Evolutionary conservation across 2,329 filamentous ascomycete species (phyloP).

Genomic region (Cytospora leucostoma): DNA sequence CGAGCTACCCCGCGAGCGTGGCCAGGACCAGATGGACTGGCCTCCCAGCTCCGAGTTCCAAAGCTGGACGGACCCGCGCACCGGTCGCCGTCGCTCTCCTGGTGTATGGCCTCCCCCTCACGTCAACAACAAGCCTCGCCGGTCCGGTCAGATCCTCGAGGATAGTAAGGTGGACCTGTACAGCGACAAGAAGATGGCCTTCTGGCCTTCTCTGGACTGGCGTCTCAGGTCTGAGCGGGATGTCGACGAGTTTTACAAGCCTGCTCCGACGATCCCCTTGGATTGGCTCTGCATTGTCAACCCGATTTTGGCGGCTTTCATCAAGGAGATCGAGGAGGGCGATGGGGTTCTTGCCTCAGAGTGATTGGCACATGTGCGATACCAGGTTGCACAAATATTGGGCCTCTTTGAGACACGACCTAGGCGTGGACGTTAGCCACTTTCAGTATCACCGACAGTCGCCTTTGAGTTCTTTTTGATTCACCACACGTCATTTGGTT

Average conservation of each 20-base stretch:
- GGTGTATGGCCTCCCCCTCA: slow-evolving; percentile 10
- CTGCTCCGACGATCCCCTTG: background rate
- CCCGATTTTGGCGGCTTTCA: background rate
- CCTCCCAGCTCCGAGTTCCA: slow-evolving; percentile 6
- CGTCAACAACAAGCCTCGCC: slow-evolving; percentile 9
- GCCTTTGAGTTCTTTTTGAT: no score
- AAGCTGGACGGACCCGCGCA: slow-evolving; percentile 6
- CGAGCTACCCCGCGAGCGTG: slow-evolving; percentile 2
- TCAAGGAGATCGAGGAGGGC: background rate
- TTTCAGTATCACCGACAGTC: no score
- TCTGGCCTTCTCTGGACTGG: slow-evolving; percentile 16
- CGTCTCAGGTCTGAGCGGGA: background rate
- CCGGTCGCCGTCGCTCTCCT: background rate
- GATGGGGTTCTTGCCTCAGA: background rate
- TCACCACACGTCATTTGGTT: no score
- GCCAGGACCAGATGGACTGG: slow-evolving; percentile 8
- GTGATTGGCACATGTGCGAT: background rate
- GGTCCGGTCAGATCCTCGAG: background rate
- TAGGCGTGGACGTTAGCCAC: no score
- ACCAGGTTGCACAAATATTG: background rate
- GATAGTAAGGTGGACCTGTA: slow-evolving; percentile 6
- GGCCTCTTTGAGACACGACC: no score
- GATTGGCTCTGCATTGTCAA: background rate
- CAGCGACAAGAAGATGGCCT: slow-evolving; percentile 4
- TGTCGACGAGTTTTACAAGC: background rate